Percentiles rank a stretch among this genome's conserved stretches.
Conservation (phyloP, 83 land plant genomes). For the Thuja plicata region DNA sequence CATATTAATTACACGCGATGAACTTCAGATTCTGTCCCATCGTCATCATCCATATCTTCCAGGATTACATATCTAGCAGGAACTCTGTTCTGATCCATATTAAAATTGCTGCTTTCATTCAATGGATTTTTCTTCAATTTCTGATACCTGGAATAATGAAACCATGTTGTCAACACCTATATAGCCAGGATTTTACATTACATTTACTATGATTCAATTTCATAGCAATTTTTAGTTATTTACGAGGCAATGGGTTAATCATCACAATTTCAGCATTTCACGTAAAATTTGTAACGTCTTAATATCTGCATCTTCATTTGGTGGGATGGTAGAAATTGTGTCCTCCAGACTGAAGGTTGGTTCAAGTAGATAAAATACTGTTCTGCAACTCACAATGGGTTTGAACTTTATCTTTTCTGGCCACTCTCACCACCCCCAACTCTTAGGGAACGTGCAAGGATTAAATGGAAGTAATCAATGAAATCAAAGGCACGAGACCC, state of each 20-base stretch:
- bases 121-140: constrained; percentile 9
- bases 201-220: neutral
- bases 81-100: constrained; percentile 9
- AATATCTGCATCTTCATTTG: constrained; percentile 5
- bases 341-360: neutral
- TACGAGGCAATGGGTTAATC: too few species aligned
- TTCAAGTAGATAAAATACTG: neutral
- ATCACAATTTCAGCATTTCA: neutral
- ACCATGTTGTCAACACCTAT: neutral
- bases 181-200: neutral
- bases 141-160: constrained; percentile 4
- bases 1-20: neutral
- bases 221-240: neutral
- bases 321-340: neutral
- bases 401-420: neutral
- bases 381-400: neutral
- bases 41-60: constrained; percentile 17
- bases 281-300: neutral
- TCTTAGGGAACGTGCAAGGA: neutral
- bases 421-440: neutral
- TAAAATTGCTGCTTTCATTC: neutral
- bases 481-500: neutral
- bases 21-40: neutral
- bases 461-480: neutral
- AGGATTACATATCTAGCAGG: constrained; percentile 15